Evolutionary conservation across 495 filamentous ascomycete genomes (phyloP), one percentile per base, ranked within the genome.

Genomic region (Aspergillus mulundensis): DNA sequence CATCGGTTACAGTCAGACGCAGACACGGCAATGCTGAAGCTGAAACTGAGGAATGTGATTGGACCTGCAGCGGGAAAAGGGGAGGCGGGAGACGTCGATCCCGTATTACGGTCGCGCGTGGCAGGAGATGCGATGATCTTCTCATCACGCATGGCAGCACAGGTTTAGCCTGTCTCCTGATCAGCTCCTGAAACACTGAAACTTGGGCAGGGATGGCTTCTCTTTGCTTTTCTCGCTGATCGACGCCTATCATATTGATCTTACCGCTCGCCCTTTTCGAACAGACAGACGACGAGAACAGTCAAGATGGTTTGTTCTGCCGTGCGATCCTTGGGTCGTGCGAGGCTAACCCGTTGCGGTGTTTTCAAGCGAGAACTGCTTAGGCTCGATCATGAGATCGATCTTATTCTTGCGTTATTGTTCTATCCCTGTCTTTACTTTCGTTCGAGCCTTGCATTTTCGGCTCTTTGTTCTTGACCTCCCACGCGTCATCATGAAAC

Each of bases 21-120:
- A 18, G 38, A 40, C 5, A 45, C 16, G 14, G 42, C 42, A 24
- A 24, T 5, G n/a, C 38, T 40, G 14, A 20, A 34, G 12, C 32
- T 40, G 48, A 40, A 24, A 39, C 34, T 6, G 18, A 24, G 14
- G 12, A 50, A 50, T 50, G 50, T 53, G 50, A 53, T 53, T 53
- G 50, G 50, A 15, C n/a, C 38, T 41, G 38, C 28, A 34, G 46
- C 1, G 19, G 46, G 10, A 50, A 50, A 57, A 43, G 36, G 42
- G 53, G 46, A 50, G 54, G 46, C 25, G 25, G 54, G 54, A 56
- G 54, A 40, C 54, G 54, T 57, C 54, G 54, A 57, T 57, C 47
- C 46, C 46, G 46, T 50, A 44, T 57, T 57, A 57, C 54, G 44
- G 54, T 50, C 54, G 54, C 54, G 54, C 47, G 46, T 57, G 54